Percentiles rank a stretch among this genome's conserved stretches.
Conservation (phyloP, 345 rosid genomes). For the Atalantia buxifolia region DNA sequence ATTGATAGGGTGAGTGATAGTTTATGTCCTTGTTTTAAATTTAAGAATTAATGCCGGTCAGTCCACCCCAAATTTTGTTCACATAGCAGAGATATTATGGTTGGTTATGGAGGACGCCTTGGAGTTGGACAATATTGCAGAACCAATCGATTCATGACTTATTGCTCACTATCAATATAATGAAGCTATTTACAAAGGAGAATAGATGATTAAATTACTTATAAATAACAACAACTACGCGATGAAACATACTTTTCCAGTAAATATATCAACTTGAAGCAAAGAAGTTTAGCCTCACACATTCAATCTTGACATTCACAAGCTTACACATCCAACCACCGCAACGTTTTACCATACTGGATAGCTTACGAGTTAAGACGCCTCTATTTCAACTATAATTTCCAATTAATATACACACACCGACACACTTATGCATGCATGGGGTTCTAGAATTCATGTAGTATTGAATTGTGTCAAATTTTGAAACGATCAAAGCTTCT, state of each 20-base stretch:
- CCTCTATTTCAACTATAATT: neutral
- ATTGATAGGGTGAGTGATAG: too few species aligned
- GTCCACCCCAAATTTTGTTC: too few species aligned
- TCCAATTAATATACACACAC: too few species aligned
- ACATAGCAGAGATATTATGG: neutral
- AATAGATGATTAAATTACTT: neutral
- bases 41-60: too few species aligned
- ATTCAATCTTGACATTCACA: neutral
- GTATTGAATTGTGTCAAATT: too few species aligned
- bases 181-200: neutral
- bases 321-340: neutral
- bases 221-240: neutral
- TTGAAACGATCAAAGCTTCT: too few species aligned
- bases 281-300: neutral
- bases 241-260: slow-evolving; percentile 1
- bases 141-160: neutral
- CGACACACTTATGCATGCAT: too few species aligned
- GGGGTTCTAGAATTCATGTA: too few species aligned
- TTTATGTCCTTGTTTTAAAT: too few species aligned
- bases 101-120: neutral
- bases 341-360: neutral
- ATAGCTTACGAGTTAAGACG: neutral
- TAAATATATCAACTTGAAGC: neutral
- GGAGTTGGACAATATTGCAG: neutral
- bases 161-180: neutral